Conservation (phyloP, 257 asterid species). For the Primulina huaijiensis region DNA sequence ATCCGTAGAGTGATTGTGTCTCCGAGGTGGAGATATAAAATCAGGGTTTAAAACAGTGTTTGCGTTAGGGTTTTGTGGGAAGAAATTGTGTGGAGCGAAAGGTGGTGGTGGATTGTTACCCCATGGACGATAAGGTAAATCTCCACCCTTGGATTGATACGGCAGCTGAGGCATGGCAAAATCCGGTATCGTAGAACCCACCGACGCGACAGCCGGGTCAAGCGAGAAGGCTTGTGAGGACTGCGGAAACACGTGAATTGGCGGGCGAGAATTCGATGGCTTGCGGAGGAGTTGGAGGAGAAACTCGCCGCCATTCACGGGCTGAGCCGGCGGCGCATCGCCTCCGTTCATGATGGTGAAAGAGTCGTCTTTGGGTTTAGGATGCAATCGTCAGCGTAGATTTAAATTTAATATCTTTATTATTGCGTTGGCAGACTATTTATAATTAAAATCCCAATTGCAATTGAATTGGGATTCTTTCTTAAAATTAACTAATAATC, state of each 20-base stretch:
- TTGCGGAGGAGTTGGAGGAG: constrained; percentile 70
- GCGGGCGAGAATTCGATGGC: constrained; percentile 31
- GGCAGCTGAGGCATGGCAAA: constrained; percentile 26
- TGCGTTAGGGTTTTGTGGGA: constrained; percentile 58
- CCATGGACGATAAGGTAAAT: constrained; percentile 29
- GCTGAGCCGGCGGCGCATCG: constrained; percentile 45
- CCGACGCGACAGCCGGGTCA: constrained; percentile 89
- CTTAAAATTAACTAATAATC: too few relatives aligned
- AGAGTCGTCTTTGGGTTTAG: not conserved
- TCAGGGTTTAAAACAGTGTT: constrained; percentile 39
- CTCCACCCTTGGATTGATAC: constrained; percentile 26
- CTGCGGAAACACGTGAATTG: constrained; percentile 23
- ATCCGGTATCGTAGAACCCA: constrained; percentile 49
- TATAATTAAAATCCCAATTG: too few relatives aligned
- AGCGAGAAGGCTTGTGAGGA: constrained; percentile 38
- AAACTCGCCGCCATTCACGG: constrained; percentile 62
- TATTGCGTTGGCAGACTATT: too few relatives aligned
- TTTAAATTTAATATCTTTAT: too few relatives aligned
- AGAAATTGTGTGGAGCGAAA: constrained; percentile 51
- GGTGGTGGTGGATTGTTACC: constrained; percentile 45
- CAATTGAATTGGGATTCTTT: too few relatives aligned
- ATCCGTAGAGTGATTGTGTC: constrained; percentile 30
- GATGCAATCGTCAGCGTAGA: not conserved
- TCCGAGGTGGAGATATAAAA: constrained; percentile 35
- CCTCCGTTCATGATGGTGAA: constrained; percentile 44